A percentile compares a stretch with the other conserved stretches of the same genome.
Conservation (phyloP, 2,329 filamentous ascomycete genomes). For the Colletotrichum falcatum region DNA sequence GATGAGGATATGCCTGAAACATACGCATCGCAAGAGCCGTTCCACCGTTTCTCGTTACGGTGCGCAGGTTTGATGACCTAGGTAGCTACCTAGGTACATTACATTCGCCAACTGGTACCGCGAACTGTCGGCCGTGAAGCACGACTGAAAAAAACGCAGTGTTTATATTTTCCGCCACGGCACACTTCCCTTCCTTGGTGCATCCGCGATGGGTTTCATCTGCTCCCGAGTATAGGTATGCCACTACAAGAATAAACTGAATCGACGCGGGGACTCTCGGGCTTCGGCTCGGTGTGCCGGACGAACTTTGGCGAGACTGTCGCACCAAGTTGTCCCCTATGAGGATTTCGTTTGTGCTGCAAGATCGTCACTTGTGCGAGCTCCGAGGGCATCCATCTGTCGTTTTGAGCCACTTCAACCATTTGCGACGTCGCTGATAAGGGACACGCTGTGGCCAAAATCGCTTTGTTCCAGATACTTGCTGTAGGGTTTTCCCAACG, state of each 20-base stretch:
- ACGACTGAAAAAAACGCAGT: background rate
- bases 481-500: too few relatives aligned
- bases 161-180: background rate
- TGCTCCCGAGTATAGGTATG: too few relatives aligned
- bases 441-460: background rate
- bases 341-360: background rate
- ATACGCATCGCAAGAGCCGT: background rate
- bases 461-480: rapidly evolving
- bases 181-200: background rate
- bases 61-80: background rate
- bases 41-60: background rate
- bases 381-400: background rate
- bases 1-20: background rate
- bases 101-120: background rate
- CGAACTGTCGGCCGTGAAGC: background rate
- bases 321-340: background rate
- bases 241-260: background rate
- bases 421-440: too few relatives aligned
- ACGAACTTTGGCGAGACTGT: background rate
- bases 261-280: background rate
- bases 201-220: background rate
- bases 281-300: background rate
- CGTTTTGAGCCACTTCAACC: background rate
- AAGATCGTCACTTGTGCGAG: background rate
- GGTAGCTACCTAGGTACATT: too few relatives aligned